Conservation (phyloP, 805 yeast species). For the Hanseniaspora osmophila region DNA sequence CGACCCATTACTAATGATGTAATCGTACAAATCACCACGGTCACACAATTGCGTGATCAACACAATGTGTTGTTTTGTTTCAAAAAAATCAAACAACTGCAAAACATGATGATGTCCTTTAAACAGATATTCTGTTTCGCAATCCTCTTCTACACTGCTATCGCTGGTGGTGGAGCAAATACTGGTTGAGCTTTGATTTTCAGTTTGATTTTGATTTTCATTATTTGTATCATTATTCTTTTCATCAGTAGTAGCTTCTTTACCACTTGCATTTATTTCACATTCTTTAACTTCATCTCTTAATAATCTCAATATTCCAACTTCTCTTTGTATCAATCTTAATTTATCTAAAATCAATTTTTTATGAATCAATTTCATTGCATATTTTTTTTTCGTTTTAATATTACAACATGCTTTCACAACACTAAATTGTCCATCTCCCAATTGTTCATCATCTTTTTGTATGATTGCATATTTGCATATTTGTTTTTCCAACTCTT, state of each 20-base stretch:
- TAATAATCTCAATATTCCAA: conserved; percentile 30
- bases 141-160: neutral
- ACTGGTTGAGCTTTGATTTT: neutral
- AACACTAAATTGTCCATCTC: conserved; percentile 36
- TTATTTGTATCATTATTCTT: conserved; percentile 1
- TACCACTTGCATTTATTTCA: conserved; percentile 16
- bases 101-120: conserved; percentile 36
- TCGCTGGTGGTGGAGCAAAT: no score
- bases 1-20: conserved; percentile 33
- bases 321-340: conserved; percentile 42
- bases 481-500: no score
- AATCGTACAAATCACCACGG: conserved; percentile 57
- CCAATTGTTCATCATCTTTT: conserved; percentile 15
- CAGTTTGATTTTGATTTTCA: neutral
- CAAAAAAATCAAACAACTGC: conserved; percentile 55
- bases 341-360: conserved; percentile 16
- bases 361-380: conserved; percentile 30
- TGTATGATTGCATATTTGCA: neutral
- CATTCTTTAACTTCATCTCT: conserved; percentile 15
- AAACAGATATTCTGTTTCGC: conserved; percentile 9
- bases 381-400: conserved; percentile 29
- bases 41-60: conserved; percentile 53
- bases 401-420: conserved; percentile 36
- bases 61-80: conserved; percentile 41
- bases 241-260: neutral